A percentile compares a stretch with the other conserved stretches of the same genome.
These are phyloP conservation scores for Diaporthe humulicola DNA, from an alignment of 2,329 filamentous ascomycete genomes.

Conservation along the genomic window DNA sequence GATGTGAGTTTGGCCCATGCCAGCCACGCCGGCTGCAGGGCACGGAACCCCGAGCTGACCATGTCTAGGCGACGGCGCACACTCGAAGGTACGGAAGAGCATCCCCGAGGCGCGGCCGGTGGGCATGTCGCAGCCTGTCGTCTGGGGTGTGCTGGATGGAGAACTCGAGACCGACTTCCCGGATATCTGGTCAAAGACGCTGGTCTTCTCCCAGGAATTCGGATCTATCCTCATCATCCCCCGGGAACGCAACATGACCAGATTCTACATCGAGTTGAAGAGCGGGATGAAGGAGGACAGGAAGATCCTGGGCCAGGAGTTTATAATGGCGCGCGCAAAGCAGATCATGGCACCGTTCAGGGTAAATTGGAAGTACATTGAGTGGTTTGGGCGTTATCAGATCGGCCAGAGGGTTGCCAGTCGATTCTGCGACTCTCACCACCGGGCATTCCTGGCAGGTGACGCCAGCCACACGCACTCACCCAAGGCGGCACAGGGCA, in stretches of 20 bases:
- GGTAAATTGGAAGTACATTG: slow-evolving; percentile 53
- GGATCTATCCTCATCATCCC: slow-evolving; percentile 72
- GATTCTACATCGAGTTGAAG: slow-evolving; percentile 52
- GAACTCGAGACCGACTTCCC: slow-evolving; percentile 71
- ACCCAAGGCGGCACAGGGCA: slow-evolving; percentile 67
- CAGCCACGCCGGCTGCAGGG: background rate
- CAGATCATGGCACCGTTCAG: slow-evolving; percentile 58
- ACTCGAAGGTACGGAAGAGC: slow-evolving; percentile 65
- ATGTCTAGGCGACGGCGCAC: slow-evolving; percentile 61
- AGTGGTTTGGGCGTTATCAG: slow-evolving; percentile 71
- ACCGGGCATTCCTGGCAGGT: slow-evolving; percentile 69
- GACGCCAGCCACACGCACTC: slow-evolving; percentile 74
- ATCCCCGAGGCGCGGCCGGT: slow-evolving; percentile 60
- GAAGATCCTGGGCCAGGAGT: slow-evolving; percentile 60
- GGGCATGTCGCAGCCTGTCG: slow-evolving; percentile 49
- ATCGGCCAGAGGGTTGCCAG: slow-evolving; percentile 71
- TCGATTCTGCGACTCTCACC: slow-evolving; percentile 65
- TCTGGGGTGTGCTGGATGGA: slow-evolving; percentile 71
- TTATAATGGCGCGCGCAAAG: slow-evolving; percentile 68
- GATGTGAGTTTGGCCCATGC: slow-evolving; percentile 62
- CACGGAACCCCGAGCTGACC: slow-evolving; percentile 36
- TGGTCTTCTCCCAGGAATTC: slow-evolving; percentile 65
- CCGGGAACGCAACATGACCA: slow-evolving; percentile 69
- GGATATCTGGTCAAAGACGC: slow-evolving; percentile 71
- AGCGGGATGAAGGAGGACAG: slow-evolving; percentile 44